phyloP scores from a whole-genome alignment of 139 green algal genomes.

The Asterochloris sp. region DNA sequence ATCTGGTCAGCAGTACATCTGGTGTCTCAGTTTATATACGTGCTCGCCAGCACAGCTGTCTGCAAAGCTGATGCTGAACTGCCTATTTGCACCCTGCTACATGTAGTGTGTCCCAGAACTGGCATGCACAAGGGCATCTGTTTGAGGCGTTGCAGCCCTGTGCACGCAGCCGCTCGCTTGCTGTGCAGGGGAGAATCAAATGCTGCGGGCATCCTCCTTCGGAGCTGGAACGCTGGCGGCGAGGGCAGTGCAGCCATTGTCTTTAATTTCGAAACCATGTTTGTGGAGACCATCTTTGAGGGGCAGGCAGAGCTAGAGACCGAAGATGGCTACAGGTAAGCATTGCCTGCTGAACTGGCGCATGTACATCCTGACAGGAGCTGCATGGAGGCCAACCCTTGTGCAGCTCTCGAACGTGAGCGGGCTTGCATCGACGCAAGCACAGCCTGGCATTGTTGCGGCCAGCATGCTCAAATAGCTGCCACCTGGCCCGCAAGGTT shows the following conservation, averaged over 20 bases:
- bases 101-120: not conserved
- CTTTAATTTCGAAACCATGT: conserved; percentile 60
- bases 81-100: not conserved
- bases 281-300: conserved; percentile 47
- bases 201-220: conserved; percentile 54
- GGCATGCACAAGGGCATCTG: not conserved
- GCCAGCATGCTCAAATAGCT: too few relatives aligned
- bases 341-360: not conserved
- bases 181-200: conserved; percentile 24
- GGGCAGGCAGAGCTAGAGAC: not conserved
- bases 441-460: too few relatives aligned
- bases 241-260: conserved; percentile 73
- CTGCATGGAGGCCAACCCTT: too few relatives aligned
- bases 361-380: too few relatives aligned
- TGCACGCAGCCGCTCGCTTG: too few relatives aligned
- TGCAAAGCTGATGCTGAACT: too few relatives aligned
- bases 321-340: not conserved
- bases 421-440: too few relatives aligned
- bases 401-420: too few relatives aligned
- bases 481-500: too few relatives aligned
- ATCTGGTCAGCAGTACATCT: too few relatives aligned
- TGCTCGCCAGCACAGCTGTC: too few relatives aligned
- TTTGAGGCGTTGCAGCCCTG: not conserved
- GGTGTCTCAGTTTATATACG: too few relatives aligned
- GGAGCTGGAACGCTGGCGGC: conserved; percentile 55